Evolutionary conservation across 805 yeast species (phyloP).

Genomic region (Brettanomyces naardenensis): DNA sequence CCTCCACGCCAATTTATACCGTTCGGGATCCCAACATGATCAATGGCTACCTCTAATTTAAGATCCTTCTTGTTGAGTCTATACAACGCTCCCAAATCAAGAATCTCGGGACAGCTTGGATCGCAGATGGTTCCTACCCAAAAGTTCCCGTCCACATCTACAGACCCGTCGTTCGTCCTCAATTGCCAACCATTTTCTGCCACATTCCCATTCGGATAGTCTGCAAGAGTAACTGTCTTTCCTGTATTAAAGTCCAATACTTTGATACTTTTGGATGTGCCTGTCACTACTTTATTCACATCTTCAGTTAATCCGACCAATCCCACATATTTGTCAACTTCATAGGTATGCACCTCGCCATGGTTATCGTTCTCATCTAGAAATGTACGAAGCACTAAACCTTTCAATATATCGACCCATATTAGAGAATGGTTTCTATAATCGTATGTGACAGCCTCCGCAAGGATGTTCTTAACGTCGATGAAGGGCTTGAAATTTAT

Average conservation of each 20-base stretch:
- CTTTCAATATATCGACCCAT: slow-evolving; percentile 40
- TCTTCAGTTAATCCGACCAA: slow-evolving; percentile 62
- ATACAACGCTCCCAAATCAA: slow-evolving; percentile 50
- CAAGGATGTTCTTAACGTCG: slow-evolving; percentile 34
- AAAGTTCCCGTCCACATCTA: slow-evolving; percentile 69
- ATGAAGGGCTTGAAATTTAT: slow-evolving; percentile 14
- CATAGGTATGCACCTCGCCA: slow-evolving; percentile 26
- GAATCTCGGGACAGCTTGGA: slow-evolving; percentile 15
- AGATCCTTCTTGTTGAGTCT: slow-evolving; percentile 29
- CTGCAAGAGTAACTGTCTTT: slow-evolving; percentile 28
- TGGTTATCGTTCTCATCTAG: slow-evolving; percentile 10
- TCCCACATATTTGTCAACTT: slow-evolving; percentile 45
- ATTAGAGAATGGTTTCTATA: slow-evolving; percentile 43
- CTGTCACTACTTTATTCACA: slow-evolving; percentile 47
- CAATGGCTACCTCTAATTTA: slow-evolving; percentile 25
- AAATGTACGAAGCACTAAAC: slow-evolving; percentile 30
- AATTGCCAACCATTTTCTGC: slow-evolving; percentile 22
- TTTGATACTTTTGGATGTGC: slow-evolving; percentile 60
- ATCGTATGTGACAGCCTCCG: slow-evolving; percentile 65
- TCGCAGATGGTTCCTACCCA: slow-evolving; percentile 75
- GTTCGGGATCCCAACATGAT: slow-evolving; percentile 52
- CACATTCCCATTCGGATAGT: slow-evolving; percentile 33
- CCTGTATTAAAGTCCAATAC: slow-evolving; percentile 36
- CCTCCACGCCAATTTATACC: slow-evolving; percentile 55
- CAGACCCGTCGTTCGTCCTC: slow-evolving; percentile 78